Evolutionary conservation across 176 grass and related monocot species (phyloP), one percentile per base, ranked within the genome.

Genomic region (Microstegium vimineum): DNA sequence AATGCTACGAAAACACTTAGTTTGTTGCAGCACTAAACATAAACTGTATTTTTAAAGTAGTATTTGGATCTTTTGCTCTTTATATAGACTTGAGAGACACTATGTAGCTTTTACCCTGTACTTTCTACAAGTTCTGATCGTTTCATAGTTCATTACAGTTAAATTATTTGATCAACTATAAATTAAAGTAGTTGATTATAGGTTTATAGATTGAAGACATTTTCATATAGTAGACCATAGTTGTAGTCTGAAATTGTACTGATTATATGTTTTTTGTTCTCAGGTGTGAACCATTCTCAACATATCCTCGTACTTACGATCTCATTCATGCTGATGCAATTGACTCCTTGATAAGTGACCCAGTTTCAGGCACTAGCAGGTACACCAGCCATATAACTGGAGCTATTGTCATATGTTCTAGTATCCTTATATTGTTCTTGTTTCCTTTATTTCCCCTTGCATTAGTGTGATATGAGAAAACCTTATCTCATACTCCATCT

Each of bases 271-370:
- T 45, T n/a, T 85, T 70, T 93, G 37, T 28, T 89, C 69, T 71
- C 77, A 98, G 96, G 93, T 95, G 93, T 87, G 93, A 95, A 66
- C 81, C 93, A 81, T 98, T 98, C 77, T 98, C 95, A 60, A 95
- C 96, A 17, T 98, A 98, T 81, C 92, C 92, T 65, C 86, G 95
- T 73, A 98, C 95, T 26, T 98, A 93, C 66, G 95, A 95, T 88
- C 87, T 95, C 10, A 87, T 98, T 98, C 96, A 98, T 74, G 90
- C 76, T 31, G 85, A 90, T 75, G 87, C 91, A 81, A 93, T 98
- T 45, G 90, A 84, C 78, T 90, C 92, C 51, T 81, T 98, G 85
- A 90, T 83, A 89, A 84, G 56, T 42, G 80, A 90, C 42, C 71
- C 85, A 3, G 74, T 65, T 73, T 92, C 92, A 70, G 74, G 77